Conservation (phyloP, 345 rosid species). For the Boechera stricta region DNA sequence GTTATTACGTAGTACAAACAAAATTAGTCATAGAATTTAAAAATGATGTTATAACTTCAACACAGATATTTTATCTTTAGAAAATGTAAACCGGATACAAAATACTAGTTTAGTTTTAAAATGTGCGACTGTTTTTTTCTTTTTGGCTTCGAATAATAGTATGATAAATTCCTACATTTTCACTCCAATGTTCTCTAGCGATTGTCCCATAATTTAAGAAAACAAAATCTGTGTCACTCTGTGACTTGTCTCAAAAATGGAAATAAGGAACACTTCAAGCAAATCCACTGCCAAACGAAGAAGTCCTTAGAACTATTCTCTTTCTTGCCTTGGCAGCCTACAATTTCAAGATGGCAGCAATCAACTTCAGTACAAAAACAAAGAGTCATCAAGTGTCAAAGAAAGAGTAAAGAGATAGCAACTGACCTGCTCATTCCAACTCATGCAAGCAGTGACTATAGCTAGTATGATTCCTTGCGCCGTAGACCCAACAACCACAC, state of each 20-base stretch:
- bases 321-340: conserved; percentile 51
- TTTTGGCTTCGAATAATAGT: no score
- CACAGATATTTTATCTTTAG: no score
- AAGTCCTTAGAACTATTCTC: conserved; percentile 41
- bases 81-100: no score
- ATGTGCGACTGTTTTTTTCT: no score
- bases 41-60: no score
- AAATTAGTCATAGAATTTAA: no score
- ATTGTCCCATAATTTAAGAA: background rate
- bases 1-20: no score
- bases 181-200: background rate
- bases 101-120: no score
- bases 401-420: background rate
- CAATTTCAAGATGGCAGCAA: background rate
- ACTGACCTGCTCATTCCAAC: conserved; percentile 50
- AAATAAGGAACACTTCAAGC: conserved; percentile 21
- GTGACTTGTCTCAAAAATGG: background rate
- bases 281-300: conserved; percentile 10
- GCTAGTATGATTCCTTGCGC: conserved; percentile 45
- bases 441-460: conserved; percentile 46
- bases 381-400: background rate
- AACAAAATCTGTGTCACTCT: background rate
- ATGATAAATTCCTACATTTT: background rate
- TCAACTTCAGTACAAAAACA: conserved; percentile 8
- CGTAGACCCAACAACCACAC: conserved; percentile 51